These are phyloP conservation scores for Triticum timopheevii DNA, from an alignment of 176 grass and related monocot genomes.

Conservation along the genomic window DNA sequence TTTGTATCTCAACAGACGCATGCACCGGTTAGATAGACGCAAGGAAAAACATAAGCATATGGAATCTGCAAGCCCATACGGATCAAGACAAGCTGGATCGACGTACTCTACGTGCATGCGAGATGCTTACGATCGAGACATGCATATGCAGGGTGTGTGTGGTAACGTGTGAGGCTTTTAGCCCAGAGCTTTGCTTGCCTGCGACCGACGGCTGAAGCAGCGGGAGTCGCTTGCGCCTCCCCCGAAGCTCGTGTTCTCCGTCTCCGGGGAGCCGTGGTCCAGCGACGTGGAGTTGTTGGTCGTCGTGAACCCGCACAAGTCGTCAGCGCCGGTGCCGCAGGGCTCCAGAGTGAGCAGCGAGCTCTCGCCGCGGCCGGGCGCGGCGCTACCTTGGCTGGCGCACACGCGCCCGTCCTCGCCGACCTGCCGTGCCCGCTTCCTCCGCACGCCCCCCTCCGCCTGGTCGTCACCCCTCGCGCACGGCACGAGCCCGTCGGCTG, in stretches of 20 bases:
- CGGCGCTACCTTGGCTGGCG: conserved; percentile 74
- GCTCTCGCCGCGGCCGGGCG: conserved; percentile 41
- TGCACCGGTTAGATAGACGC: not conserved
- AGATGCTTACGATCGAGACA: not conserved
- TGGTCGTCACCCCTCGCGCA: conserved; percentile 35
- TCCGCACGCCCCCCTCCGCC: not conserved
- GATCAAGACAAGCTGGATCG: not conserved
- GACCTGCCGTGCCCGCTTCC: conserved; percentile 48
- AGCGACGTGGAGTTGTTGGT: conserved; percentile 71
- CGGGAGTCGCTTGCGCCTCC: conserved; percentile 58
- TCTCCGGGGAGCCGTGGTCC: conserved; percentile 62
- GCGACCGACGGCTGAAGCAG: conserved; percentile 58
- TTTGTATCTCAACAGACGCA: conserved; percentile 8
- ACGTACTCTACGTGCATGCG: not conserved
- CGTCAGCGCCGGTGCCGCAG: conserved; percentile 37
- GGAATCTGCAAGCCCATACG: not conserved
- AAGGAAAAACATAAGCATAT: not conserved
- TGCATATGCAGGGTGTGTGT: not conserved
- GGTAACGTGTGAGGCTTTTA: not conserved
- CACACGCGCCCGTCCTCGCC: conserved; percentile 49
- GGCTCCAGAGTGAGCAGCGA: conserved; percentile 48
- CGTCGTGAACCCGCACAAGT: conserved; percentile 46
- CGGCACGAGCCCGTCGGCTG: conserved; percentile 62
- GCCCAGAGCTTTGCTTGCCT: conserved; percentile 37
- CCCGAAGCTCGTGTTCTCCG: conserved; percentile 66